Evolutionary conservation across 2,329 filamentous ascomycete genomes (phyloP), one percentile per base, ranked within the genome.

Genomic region (Colletotrichum limetticola): DNA sequence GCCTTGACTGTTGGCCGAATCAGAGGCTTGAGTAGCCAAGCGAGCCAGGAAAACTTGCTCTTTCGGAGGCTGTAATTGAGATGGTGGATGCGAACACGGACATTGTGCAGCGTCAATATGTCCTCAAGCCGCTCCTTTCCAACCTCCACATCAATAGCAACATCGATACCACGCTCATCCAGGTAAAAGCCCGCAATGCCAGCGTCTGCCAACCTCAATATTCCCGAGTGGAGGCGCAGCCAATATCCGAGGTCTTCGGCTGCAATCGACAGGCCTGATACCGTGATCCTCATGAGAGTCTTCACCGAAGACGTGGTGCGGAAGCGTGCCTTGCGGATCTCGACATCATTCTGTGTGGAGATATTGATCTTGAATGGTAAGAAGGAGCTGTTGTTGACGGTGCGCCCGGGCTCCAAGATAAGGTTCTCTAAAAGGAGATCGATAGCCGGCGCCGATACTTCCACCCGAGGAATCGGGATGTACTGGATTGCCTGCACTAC

Each of bases 191-290:
- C 94, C 5, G 93, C 94, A 60, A 98, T 93, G 4, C 96, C 96
- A 80, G 95, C 89, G 78, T 98, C 95, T 2, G 91, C 90, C 35
- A 98, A 87, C 28, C 91, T 91, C 61, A 97, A 86, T 2, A 97
- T 81, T 2, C 94, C 92, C 16, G 91, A 91, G 80, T 97, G 95
- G 0, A 94, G 88, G 11, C 93, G 93, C 37, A 98, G 85, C 91
- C 95, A 97, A 84, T 95, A 98, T 28, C 96, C 96, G 37, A 98
- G 87, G 74, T 98, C 95, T 28, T 96, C 91, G 3, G 95, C 95
- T 53, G 93, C 91, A 66, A 97, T 87, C 0, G 95, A 97, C 9
- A 98, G 84, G 0, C 96, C 96, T 75, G 95, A 92, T 52, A 98
- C 84, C 75, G 93, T 94, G 78, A 97, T 88, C 1, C 93, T 94